A percentile compares a stretch with the other conserved stretches of the same genome.
phyloP scores from a whole-genome alignment of 441 rosid species.

The Arabidopsis hybrid region DNA sequence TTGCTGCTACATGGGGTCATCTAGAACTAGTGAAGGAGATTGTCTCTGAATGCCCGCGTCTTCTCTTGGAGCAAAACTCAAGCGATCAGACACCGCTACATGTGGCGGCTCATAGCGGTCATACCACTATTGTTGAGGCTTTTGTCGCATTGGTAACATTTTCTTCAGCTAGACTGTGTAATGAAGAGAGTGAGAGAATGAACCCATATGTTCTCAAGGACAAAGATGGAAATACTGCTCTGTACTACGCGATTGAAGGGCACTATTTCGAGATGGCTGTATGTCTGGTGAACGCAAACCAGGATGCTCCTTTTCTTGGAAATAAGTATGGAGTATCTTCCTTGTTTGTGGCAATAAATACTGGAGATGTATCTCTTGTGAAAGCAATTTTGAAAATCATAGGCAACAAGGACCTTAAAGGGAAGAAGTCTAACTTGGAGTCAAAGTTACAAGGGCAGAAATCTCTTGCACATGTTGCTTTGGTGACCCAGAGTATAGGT shows the following conservation, averaged over 20 bases:
- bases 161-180: neutral
- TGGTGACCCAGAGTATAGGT: neutral
- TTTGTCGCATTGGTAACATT: neutral
- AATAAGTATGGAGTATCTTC: neutral
- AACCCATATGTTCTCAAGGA: neutral
- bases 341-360: slow-evolving; percentile 7
- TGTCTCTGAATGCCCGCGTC: too few relatives aligned
- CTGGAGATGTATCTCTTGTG: slow-evolving; percentile 19
- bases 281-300: neutral
- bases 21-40: neutral
- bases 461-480: slow-evolving; percentile 10
- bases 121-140: neutral
- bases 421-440: neutral
- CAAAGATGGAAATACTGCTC: slow-evolving; percentile 10
- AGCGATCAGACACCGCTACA: neutral
- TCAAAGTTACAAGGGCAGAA: neutral
- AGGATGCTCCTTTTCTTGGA: neutral
- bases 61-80: too few relatives aligned
- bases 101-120: slow-evolving; percentile 2
- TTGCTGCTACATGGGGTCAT: slow-evolving; percentile 5
- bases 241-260: neutral
- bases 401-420: neutral
- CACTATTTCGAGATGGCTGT: neutral
- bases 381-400: slow-evolving; percentile 7
- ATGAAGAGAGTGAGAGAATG: neutral